Evolutionary conservation across 306 rosid species (phyloP), one percentile per base, ranked within the genome.

Genomic region (Cucurbita ficifolia): DNA sequence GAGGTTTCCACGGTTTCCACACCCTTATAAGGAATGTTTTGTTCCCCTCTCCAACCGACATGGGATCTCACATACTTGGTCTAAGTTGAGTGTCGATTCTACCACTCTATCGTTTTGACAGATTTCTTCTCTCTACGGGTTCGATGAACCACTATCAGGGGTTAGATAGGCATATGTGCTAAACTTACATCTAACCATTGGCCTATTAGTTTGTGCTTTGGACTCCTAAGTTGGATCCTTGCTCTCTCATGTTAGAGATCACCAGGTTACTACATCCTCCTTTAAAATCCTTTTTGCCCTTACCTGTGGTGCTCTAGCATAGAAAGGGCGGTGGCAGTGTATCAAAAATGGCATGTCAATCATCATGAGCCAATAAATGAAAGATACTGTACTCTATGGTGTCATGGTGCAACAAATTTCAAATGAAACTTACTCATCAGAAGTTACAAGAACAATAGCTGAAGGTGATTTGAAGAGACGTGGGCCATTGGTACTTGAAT

Each of bases 381-480:
- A 36, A 39, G 50, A 63, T 17, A 63, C 8, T 63, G 46, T 10
- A 8, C 70, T 39, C 18, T 8, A 63, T 63, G 48, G n/a, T 57
- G 16, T 29, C 18, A 13, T 59, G 65, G 43, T 38, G 48, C 69
- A 35, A 35, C 24, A 13, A 21, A 21, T 45, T 75, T 55, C 40
- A 8, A 57, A 63, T 38, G 10, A 39, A 55, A 50, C 35, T 79
- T 83, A 85, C 87, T 80, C 59, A 76, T 83, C 84, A 83, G 78
- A 76, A 78, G 85, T 76, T 51, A 57, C 83, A 60, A 85, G 62
- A 76, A 81, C 76, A 74, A 61, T 64, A 64, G 86, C 77, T 74
- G 64, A 62, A 36, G 89, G 87, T 24, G 77, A 18, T 67, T 81
- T 74, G 46, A 78, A 83, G 62, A 71, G 51, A 83, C 65, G 75